Percentiles rank a stretch among this genome's conserved stretches.
These are phyloP conservation scores for Bassia scoparia DNA, from an alignment of 148 eudicot genomes.

Conservation along the genomic window DNA sequence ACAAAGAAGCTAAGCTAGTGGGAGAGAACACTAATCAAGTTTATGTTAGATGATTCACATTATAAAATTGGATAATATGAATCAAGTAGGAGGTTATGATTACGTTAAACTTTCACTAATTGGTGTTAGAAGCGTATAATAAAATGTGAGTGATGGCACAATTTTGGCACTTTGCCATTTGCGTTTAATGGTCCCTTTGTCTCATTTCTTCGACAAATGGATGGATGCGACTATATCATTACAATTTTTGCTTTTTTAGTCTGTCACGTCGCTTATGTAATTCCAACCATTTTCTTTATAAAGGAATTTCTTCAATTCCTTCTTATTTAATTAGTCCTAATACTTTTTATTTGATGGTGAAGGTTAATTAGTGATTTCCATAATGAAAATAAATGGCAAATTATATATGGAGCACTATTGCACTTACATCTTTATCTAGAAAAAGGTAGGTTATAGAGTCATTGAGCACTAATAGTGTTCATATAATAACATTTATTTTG, in stretches of 20 bases:
- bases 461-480: too few relatives aligned
- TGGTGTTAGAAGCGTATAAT: background rate
- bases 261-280: conserved; percentile 20
- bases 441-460: too few relatives aligned
- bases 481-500: too few relatives aligned
- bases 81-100: conserved; percentile 12
- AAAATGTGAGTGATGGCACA: conserved; percentile 21
- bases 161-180: conserved; percentile 26
- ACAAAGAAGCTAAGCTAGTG: background rate
- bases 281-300: too few relatives aligned
- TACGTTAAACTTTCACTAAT: conserved; percentile 22
- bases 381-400: too few relatives aligned
- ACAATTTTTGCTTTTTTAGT: conserved; percentile 14
- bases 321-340: too few relatives aligned
- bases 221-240: conserved; percentile 24
- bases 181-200: conserved; percentile 22
- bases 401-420: too few relatives aligned
- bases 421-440: too few relatives aligned
- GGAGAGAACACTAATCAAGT: background rate
- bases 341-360: too few relatives aligned
- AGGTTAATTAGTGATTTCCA: too few relatives aligned
- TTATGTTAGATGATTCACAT: background rate
- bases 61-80: background rate
- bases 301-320: too few relatives aligned
- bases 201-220: conserved; percentile 6